phyloP scores from a whole-genome alignment of 257 asterid species.

The Vinca minor region DNA sequence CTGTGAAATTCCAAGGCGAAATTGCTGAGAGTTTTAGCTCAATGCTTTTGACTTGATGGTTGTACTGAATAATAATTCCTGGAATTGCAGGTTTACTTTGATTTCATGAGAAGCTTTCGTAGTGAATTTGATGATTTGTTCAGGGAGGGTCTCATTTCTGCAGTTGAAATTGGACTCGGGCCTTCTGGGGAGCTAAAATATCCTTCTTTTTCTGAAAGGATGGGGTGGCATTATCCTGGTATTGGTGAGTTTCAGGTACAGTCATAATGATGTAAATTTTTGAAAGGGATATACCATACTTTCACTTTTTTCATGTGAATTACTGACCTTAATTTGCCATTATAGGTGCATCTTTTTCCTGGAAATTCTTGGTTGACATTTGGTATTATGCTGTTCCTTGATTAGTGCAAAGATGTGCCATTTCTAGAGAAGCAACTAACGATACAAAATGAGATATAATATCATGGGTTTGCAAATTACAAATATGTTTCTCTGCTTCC shows the following conservation, averaged over 20 bases:
- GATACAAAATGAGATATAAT: neutral
- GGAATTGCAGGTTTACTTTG: constrained; percentile 56
- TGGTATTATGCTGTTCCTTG: neutral
- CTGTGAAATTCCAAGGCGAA: neutral
- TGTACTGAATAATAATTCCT: neutral
- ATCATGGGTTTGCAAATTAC: neutral
- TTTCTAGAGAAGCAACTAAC: neutral
- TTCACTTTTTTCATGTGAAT: neutral
- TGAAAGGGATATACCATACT: neutral
- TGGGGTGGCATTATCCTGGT: constrained; percentile 86
- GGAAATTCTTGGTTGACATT: neutral
- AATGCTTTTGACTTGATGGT: neutral
- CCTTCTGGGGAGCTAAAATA: constrained; percentile 67
- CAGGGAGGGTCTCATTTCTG: constrained; percentile 53
- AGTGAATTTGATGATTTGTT: constrained; percentile 62
- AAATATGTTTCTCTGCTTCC: too few species aligned
- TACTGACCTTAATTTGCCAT: neutral
- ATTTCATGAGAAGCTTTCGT: constrained; percentile 76
- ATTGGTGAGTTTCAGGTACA: constrained; percentile 82
- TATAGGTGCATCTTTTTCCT: neutral
- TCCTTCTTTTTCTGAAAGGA: constrained; percentile 66
- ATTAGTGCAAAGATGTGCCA: neutral
- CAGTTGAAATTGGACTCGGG: constrained; percentile 69
- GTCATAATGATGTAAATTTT: neutral
- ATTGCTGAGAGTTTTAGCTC: neutral